Evolutionary conservation across 345 rosid species (phyloP).

Genomic region (Linum lewisii): DNA sequence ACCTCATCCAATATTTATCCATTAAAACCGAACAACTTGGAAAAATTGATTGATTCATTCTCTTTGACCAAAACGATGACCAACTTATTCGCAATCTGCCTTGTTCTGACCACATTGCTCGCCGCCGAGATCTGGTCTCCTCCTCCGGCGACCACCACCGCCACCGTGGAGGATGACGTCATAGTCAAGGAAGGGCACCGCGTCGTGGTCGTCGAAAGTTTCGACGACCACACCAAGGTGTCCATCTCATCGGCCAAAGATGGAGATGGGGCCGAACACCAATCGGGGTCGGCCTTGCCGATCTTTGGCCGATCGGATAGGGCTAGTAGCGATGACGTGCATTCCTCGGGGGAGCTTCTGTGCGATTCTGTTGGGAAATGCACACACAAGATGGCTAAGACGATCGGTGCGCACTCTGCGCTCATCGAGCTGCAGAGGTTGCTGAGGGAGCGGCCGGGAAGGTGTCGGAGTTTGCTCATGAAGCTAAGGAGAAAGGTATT

Average conservation of each 20-base stretch:
- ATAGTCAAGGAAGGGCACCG: slow-evolving; percentile 60
- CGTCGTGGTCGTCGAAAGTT: slow-evolving; percentile 52
- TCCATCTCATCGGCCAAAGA: slow-evolving; percentile 30
- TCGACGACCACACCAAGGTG: slow-evolving; percentile 50
- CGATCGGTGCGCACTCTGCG: slow-evolving; percentile 32
- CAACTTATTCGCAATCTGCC: slow-evolving; percentile 44
- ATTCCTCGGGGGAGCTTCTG: slow-evolving; percentile 34
- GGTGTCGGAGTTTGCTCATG: not conserved
- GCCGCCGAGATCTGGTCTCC: slow-evolving; percentile 56
- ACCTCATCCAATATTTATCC: too few species aligned
- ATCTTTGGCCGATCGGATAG: not conserved
- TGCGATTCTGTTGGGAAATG: slow-evolving; percentile 60
- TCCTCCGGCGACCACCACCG: slow-evolving; percentile 8
- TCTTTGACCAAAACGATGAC: slow-evolving; percentile 24
- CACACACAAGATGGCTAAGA: slow-evolving; percentile 33
- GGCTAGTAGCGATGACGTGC: not conserved
- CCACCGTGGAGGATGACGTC: slow-evolving; percentile 18
- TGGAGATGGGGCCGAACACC: slow-evolving; percentile 22
- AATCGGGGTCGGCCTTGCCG: slow-evolving; percentile 27
- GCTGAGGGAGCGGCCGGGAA: not conserved
- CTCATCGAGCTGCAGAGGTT: slow-evolving; percentile 4
- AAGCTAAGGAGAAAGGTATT: not conserved
- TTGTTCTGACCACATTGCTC: slow-evolving; percentile 39
- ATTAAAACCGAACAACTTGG: too few species aligned
- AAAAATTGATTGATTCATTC: too few species aligned